Conservation (phyloP, 2,329 filamentous ascomycete genomes). For the Amauroascus niger region DNA sequence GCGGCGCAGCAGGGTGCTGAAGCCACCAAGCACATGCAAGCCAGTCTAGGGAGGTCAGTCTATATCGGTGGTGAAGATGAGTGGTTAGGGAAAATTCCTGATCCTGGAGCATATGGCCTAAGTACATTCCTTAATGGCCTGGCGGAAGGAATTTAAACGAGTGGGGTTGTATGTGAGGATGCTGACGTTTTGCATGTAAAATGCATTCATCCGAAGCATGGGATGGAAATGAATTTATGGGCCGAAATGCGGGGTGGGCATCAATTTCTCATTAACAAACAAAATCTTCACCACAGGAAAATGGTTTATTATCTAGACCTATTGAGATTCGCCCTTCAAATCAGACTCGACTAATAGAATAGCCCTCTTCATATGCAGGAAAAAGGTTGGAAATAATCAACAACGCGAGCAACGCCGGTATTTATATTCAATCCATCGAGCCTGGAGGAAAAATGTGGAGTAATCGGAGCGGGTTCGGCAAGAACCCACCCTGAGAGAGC, state of each 20-base stretch:
- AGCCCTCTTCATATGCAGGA: background rate
- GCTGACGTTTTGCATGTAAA: background rate
- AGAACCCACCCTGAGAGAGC: background rate
- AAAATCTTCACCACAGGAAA: background rate
- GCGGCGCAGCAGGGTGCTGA: constrained; percentile 68
- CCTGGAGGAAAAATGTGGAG: background rate
- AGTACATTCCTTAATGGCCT: constrained; percentile 74
- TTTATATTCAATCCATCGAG: background rate
- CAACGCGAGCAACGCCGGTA: constrained; percentile 8
- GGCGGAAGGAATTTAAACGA: constrained; percentile 42
- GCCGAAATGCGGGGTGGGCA: too few species aligned
- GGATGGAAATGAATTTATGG: background rate
- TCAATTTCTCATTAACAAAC: background rate
- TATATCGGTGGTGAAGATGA: constrained; percentile 61
- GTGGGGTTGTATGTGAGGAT: too few species aligned
- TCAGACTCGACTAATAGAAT: background rate
- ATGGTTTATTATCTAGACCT: background rate
- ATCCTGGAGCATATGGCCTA: constrained; percentile 69
- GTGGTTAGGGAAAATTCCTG: constrained; percentile 63
- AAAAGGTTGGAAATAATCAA: background rate
- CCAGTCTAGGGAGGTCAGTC: constrained; percentile 72
- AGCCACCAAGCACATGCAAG: constrained; percentile 82
- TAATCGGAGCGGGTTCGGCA: background rate
- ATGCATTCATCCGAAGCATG: too few species aligned
- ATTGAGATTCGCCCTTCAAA: background rate